These are phyloP conservation scores for Starmerella bombi DNA, from an alignment of 805 yeast genomes.

Conservation along the genomic window DNA sequence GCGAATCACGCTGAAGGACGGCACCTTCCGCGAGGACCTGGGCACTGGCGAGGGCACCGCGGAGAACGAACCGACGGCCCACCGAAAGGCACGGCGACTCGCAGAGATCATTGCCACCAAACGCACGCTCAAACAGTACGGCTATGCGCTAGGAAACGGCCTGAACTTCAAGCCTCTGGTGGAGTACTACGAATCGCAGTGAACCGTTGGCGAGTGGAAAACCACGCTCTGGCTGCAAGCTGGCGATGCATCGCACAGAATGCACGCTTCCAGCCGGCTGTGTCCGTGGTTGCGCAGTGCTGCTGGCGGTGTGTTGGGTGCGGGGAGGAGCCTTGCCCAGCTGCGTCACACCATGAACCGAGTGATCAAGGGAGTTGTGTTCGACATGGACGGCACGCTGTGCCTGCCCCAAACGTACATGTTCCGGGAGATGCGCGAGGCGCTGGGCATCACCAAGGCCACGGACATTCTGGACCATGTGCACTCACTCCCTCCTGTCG, in stretches of 20 bases:
- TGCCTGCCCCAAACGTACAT: constrained; percentile 41
- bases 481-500: constrained; percentile 31
- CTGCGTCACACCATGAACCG: too few relatives aligned
- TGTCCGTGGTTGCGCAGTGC: too few relatives aligned
- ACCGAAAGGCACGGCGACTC: constrained; percentile 68
- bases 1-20: constrained; percentile 62
- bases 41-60: constrained; percentile 63
- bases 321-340: background rate
- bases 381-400: constrained; percentile 73
- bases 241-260: too few relatives aligned
- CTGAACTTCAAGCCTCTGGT: constrained; percentile 24
- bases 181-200: background rate
- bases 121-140: constrained; percentile 66
- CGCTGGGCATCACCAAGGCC: constrained; percentile 36
- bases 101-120: constrained; percentile 59
- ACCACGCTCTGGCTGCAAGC: too few relatives aligned
- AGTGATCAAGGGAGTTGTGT: constrained; percentile 44
- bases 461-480: constrained; percentile 45
- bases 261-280: too few relatives aligned
- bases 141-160: constrained; percentile 52
- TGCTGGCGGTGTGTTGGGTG: too few relatives aligned
- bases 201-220: background rate
- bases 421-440: constrained; percentile 44
- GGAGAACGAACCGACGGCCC: constrained; percentile 47
- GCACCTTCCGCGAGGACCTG: constrained; percentile 64